phyloP scores from a whole-genome alignment of 192 early-diverging fungal genomes.

The Backusella mclennaniae region DNA sequence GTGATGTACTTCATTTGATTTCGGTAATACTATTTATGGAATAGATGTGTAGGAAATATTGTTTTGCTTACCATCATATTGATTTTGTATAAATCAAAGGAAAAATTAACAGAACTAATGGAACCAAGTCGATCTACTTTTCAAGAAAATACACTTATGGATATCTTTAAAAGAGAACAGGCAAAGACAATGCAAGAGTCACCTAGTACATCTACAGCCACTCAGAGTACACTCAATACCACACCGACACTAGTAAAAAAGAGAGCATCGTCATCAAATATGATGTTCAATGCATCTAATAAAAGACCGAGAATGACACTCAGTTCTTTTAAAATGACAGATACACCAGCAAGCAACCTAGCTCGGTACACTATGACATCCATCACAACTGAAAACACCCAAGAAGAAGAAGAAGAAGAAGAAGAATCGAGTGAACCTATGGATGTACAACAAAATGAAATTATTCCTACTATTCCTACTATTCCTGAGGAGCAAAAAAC shows the following conservation, averaged over 20 bases:
- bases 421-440: neutral
- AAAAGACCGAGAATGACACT: neutral
- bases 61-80: neutral
- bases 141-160: neutral
- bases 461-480: no score
- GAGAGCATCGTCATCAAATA: neutral
- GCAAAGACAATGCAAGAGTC: neutral
- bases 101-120: conserved; percentile 46
- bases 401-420: neutral
- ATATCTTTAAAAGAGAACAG: neutral
- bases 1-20: conserved; percentile 48
- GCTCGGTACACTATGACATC: neutral
- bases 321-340: neutral
- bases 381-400: neutral
- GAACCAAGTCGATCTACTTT: conserved; percentile 59
- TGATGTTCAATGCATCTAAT: neutral
- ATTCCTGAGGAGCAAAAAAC: neutral
- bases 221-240: neutral
- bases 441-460: neutral
- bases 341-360: neutral
- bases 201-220: neutral
- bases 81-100: conserved; percentile 19
- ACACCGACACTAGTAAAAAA: neutral
- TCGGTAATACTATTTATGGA: conserved; percentile 29
- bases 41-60: no score